Base-by-base conservation (phyloP, 2,329 filamentous ascomycete genomes). In the Mycogone perniciosa region DNA sequence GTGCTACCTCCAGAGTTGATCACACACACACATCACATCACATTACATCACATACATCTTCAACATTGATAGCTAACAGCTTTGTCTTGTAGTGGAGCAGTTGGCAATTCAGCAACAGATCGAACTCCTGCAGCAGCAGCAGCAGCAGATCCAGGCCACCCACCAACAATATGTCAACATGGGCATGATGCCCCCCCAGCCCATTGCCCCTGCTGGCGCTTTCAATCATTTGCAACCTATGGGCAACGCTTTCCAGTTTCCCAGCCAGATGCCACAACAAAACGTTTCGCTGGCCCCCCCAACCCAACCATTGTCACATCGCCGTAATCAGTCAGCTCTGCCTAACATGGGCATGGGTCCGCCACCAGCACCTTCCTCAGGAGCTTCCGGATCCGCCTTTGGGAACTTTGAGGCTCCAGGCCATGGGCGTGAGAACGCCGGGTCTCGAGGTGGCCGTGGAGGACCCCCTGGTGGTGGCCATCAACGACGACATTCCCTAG, bases 101-200 rank as follows among this genome's bases (percentile, higher is more conserved):
- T 82, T 96, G 67, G 89, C 89, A 67, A 91, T 97, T 68, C 91
- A 96, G 75, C 92, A 96, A 76, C 92, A 97, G 74, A 96, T 97
- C 66, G 92, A 97, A 73, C 81, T 95, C 67, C 80, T 97, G 65
- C 92, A 97, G 75, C 90, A 96, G 70, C 93, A 97, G 70, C 93
- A 97, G 69, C 91, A 97, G 71, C 91, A 96, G 69, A 95, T 97
- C 66, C 89, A 95, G 72, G 89, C 89, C 62, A 93, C 89, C 57
- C 90, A 96, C 66, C 91, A 96, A 73, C 92, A 97, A 73, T 96
- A 96, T 76, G 86, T 96, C 64, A 96, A 93, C 70, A 91, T 96
- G 88, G 89, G 89, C 69, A 90, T 97, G 80, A 85, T 97, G 63
- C 86, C 87, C 60, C 86, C 88, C 63, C 92, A 96, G 73, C 60